phyloP scores from a whole-genome alignment of 805 yeast genomes.

The Limtongia smithiae region DNA sequence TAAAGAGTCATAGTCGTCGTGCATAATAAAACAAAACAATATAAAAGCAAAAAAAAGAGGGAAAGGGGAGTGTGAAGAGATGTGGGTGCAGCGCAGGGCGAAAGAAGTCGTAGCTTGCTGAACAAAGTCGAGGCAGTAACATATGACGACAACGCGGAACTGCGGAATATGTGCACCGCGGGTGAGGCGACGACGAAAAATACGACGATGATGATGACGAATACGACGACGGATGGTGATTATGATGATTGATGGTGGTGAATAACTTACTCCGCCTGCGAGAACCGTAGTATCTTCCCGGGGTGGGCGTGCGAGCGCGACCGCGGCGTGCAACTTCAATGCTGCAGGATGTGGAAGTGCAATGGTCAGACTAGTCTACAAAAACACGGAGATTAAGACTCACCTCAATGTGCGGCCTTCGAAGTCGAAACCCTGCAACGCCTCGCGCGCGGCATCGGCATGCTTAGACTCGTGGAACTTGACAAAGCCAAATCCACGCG shows the following conservation, averaged over 20 bases:
- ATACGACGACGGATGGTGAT: not conserved
- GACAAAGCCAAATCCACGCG: constrained; percentile 54
- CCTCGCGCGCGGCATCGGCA: constrained; percentile 46
- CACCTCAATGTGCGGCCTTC: constrained; percentile 42
- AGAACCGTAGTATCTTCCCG: constrained; percentile 39
- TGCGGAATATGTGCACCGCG: no score
- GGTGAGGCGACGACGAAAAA: not conserved
- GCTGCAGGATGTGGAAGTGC: constrained; percentile 28
- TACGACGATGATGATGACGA: not conserved
- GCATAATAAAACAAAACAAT: no score
- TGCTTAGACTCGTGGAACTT: constrained; percentile 42
- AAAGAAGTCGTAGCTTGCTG: no score
- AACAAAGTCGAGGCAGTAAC: no score
- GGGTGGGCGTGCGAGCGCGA: constrained; percentile 41
- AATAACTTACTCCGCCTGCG: constrained; percentile 11
- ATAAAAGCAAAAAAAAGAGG: no score
- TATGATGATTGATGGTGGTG: not conserved
- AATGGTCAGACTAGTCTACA: no score
- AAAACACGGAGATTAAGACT: not conserved
- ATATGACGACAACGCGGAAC: no score
- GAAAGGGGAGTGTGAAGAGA: no score
- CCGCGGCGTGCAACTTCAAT: constrained; percentile 47
- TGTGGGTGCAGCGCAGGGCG: no score
- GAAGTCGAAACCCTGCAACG: constrained; percentile 43
- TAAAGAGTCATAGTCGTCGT: not conserved